A percentile compares a stretch with the other conserved stretches of the same genome.
Conservation (phyloP, 306 rosid species). For the Dalbergia cultrata region DNA sequence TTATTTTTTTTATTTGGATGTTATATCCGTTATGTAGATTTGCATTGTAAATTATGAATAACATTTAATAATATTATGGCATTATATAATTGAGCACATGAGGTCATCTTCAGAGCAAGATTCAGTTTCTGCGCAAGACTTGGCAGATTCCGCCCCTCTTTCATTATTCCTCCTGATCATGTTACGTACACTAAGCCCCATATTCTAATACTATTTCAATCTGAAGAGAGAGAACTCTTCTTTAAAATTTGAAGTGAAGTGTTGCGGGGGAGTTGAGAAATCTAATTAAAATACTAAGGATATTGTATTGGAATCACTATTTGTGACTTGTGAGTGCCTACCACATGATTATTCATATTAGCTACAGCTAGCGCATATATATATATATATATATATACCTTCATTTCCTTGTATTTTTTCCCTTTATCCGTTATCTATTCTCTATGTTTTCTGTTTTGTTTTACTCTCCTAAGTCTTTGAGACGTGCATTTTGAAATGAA, state of each 20-base stretch:
- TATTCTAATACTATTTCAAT: slow-evolving; percentile 54
- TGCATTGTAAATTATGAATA: slow-evolving; percentile 43
- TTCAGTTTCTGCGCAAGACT: slow-evolving; percentile 65
- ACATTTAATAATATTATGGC: slow-evolving; percentile 10
- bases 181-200: slow-evolving; percentile 47
- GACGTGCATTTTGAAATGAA: slow-evolving; percentile 37
- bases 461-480: not conserved
- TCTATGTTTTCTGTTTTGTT: slow-evolving; percentile 20
- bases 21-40: slow-evolving; percentile 33
- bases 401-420: slow-evolving; percentile 17
- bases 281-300: not conserved
- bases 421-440: not conserved
- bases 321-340: slow-evolving; percentile 21
- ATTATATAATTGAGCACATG: slow-evolving; percentile 37
- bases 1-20: too few species aligned
- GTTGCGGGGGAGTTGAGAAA: slow-evolving; percentile 51
- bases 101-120: slow-evolving; percentile 56
- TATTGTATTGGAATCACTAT: slow-evolving; percentile 13
- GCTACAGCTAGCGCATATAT: not conserved
- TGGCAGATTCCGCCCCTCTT: slow-evolving; percentile 70
- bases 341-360: slow-evolving; percentile 35
- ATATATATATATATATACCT: not conserved
- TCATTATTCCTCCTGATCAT: slow-evolving; percentile 77
- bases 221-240: slow-evolving; percentile 37
- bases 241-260: slow-evolving; percentile 76